Evolutionary conservation across 83 land plant species (phyloP).

Genomic region (Picea abies): DNA sequence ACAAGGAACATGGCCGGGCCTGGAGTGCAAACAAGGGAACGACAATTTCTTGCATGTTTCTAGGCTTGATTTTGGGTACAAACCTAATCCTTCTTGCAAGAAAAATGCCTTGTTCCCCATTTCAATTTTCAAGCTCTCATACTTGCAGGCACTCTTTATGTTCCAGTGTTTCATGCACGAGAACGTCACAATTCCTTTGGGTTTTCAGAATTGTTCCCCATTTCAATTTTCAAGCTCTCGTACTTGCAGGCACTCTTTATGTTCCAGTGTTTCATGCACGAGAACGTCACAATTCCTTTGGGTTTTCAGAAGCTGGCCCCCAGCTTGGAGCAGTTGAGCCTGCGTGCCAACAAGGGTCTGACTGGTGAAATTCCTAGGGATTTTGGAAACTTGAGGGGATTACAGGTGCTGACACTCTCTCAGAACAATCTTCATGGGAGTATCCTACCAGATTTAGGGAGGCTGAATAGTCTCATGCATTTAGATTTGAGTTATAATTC

Average conservation of each 20-base stretch:
- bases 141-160: constrained; percentile 58
- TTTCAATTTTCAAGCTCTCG: no score
- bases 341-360: constrained; percentile 58
- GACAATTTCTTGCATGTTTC: constrained; percentile 55
- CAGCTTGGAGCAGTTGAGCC: constrained; percentile 62
- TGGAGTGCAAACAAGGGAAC: constrained; percentile 50
- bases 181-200: constrained; percentile 42
- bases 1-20: constrained; percentile 50
- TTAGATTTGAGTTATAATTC: constrained; percentile 73
- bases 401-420: constrained; percentile 66
- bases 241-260: no score
- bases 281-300: no score
- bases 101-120: constrained; percentile 50
- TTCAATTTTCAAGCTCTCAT: constrained; percentile 46
- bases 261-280: no score
- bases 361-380: constrained; percentile 58
- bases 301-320: constrained; percentile 24
- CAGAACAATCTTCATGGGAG: constrained; percentile 53
- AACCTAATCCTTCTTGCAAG: constrained; percentile 65
- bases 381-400: constrained; percentile 41
- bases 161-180: constrained; percentile 56
- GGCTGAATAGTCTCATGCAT: constrained; percentile 46
- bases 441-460: constrained; percentile 46
- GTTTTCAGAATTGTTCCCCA: no score
- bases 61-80: constrained; percentile 56